Base-by-base conservation (phyloP, 352 stramenopile species). In the Pythium angustatum region DNA sequence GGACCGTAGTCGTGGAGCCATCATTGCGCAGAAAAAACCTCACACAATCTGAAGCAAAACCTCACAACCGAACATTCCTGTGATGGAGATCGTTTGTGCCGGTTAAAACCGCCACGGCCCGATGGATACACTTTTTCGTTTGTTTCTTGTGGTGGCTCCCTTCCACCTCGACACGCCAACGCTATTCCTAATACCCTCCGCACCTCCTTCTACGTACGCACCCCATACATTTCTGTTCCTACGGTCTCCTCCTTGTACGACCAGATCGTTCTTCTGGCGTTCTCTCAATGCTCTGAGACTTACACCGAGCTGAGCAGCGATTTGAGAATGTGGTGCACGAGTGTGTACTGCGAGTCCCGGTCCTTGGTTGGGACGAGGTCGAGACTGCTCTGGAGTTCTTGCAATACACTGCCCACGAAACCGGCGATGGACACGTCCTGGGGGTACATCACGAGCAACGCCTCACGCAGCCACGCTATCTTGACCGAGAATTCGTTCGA, bases 301-400 rank as follows among this genome's bases (percentile, higher is more conserved):
- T 72, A 88, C 52, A 74, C 75, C 5, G 81, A 95, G 60, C 78
- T 95, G 27, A 93, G 69, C 69, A 95, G 77, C 52, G 86, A 95
- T 66, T 93, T 94, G 17, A 94, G 73, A 58, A 94, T 87, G 68
- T 94, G 86, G 67, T 91, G 83, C 62, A 94, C 69, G 2, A 94
- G 77, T 38, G 75, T 92, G 64, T 88, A 91, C 78, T 95, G 86
- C 59, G 84, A 92, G 62, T 95, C 84, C 28, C 83, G 81, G 45
- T 68, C 75, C 40, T 88, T 66, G 26, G 34, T 41, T 3, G 83
- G 82, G 7, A 94, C 81, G 55, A 73, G 69, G 62, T 87, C 86
- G 15, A 93, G 61, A 12, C 74, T 81, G 40, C 66, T 69, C 62
- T 92, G 78, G 14, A 94, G 68, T 62, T 94, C 86, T 54, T 90